Percentiles rank a stretch among this genome's conserved stretches.
Evolutionary conservation across 139 green algal species (phyloP).

Genomic region (Mesotaenium endlicherianum): DNA sequence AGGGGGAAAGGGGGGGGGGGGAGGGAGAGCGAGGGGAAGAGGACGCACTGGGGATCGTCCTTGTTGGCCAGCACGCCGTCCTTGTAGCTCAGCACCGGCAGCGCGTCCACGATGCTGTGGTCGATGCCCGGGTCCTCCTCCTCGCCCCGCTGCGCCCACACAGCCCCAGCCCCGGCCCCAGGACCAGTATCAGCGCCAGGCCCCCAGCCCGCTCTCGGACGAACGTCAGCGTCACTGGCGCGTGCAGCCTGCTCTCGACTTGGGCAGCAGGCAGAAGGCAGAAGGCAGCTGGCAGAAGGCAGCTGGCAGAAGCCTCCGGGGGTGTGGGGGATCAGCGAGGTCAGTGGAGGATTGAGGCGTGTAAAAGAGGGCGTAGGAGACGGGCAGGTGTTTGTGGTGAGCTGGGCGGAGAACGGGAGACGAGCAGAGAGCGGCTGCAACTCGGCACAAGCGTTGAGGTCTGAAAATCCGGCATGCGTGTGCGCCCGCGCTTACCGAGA

Average conservation of each 20-base stretch:
- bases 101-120: neutral
- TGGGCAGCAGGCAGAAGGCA: no score
- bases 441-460: no score
- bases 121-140: neutral
- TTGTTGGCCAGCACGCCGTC: neutral
- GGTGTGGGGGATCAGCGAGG: constrained; percentile 62
- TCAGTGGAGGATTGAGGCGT: constrained; percentile 64
- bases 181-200: no score
- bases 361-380: neutral
- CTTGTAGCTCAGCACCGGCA: neutral
- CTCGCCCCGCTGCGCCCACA: neutral
- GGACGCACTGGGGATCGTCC: neutral
- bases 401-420: neutral
- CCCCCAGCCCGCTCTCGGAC: no score
- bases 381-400: neutral
- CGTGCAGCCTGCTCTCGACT: no score
- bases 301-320: no score
- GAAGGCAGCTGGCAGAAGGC: no score
- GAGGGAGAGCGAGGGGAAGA: neutral
- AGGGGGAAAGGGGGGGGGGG: neutral
- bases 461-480: no score
- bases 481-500: no score
- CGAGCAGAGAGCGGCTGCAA: neutral
- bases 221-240: no score
- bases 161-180: no score